A percentile compares a stretch with the other conserved stretches of the same genome.
Evolutionary conservation across 73 alveolate genomes (phyloP).

Genomic region (Symbiodinium pilosum): DNA sequence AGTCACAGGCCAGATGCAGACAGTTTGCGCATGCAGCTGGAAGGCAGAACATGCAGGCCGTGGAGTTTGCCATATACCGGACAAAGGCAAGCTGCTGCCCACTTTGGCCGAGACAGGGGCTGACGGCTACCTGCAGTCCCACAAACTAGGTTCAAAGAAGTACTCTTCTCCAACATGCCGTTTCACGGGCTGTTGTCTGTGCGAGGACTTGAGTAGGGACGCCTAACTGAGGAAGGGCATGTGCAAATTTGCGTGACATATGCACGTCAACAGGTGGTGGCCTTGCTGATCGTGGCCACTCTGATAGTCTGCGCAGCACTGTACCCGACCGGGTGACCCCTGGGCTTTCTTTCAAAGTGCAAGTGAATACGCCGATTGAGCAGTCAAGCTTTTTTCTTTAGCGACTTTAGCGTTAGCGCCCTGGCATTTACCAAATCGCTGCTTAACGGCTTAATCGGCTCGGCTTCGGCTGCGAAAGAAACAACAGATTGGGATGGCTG

Average conservation of each 20-base stretch:
- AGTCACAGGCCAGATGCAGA: background rate
- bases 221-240: too few species aligned
- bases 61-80: conserved; percentile 72
- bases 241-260: too few species aligned
- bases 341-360: background rate
- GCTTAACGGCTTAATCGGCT: too few species aligned
- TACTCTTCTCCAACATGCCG: too few species aligned
- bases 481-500: background rate
- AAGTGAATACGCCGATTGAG: background rate
- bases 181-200: too few species aligned
- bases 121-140: background rate
- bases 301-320: conserved; percentile 44
- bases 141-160: too few species aligned
- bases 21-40: background rate
- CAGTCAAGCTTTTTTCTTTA: too few species aligned
- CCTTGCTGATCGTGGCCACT: conserved; percentile 29
- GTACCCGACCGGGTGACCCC: conserved; percentile 76
- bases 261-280: conserved; percentile 14
- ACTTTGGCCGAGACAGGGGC: background rate
- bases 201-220: too few species aligned
- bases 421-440: too few species aligned
- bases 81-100: too few species aligned
- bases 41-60: conserved; percentile 56
- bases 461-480: too few species aligned
- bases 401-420: too few species aligned